Evolutionary conservation across 1,284 basidiomycete species (phyloP).

Genomic region (Ustilago crameri): DNA sequence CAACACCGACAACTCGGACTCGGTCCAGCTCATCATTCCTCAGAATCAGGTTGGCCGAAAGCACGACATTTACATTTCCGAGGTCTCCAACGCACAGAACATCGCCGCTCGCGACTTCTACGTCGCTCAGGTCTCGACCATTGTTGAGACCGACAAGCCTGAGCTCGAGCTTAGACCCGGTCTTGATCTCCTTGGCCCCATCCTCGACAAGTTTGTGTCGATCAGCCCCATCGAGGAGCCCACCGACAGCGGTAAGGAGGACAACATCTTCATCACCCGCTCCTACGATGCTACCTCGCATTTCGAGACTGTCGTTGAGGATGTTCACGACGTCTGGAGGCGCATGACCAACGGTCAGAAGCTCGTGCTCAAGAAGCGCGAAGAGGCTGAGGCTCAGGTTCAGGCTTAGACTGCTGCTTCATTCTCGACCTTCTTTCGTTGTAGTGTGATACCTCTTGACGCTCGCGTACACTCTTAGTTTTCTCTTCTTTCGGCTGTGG

Average conservation of each 20-base stretch:
- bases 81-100: slow-evolving; percentile 95
- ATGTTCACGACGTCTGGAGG: slow-evolving; percentile 66
- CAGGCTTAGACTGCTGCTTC: slow-evolving; percentile 39
- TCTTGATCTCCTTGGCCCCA: slow-evolving; percentile 88
- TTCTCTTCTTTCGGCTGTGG: background rate
- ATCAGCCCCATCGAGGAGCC: slow-evolving; percentile 90
- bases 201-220: slow-evolving; percentile 96
- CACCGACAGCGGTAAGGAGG: slow-evolving; percentile 79
- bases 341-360: slow-evolving; percentile 64
- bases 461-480: background rate
- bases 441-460: slow-evolving; percentile 10
- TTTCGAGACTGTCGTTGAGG: slow-evolving; percentile 83
- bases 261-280: slow-evolving; percentile 95
- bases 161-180: slow-evolving; percentile 92
- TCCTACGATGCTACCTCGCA: slow-evolving; percentile 99
- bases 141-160: slow-evolving; percentile 93
- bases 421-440: background rate
- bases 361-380: slow-evolving; percentile 65
- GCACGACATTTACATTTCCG: slow-evolving; percentile 99
- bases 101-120: slow-evolving; percentile 95
- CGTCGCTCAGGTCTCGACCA: slow-evolving; percentile 96
- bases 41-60: slow-evolving; percentile 95
- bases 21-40: slow-evolving; percentile 94
- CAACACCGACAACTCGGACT: slow-evolving; percentile 91
- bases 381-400: slow-evolving; percentile 64